Evolutionary conservation across 129 eudicot species (phyloP).

Genomic region (Daucus carota): DNA sequence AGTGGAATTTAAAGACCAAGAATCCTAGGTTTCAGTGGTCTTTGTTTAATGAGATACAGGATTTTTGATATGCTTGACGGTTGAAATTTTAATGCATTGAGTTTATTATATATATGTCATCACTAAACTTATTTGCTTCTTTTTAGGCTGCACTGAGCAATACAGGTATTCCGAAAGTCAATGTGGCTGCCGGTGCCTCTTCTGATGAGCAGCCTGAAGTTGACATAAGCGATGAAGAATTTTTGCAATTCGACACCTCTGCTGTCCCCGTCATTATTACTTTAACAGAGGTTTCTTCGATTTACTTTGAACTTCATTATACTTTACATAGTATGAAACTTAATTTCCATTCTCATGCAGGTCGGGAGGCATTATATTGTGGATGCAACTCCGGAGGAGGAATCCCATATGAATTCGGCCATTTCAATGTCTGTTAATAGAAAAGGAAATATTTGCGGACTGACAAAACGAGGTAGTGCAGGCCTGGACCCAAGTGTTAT

Average conservation of each 20-base stretch:
- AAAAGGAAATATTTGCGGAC: slow-evolving; percentile 63
- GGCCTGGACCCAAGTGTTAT: slow-evolving; percentile 76
- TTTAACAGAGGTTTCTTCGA: slow-evolving; percentile 61
- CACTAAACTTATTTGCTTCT: slow-evolving; percentile 5
- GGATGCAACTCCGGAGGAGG: slow-evolving; percentile 94
- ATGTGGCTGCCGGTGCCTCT: slow-evolving; percentile 51
- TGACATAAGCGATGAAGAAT: slow-evolving; percentile 89
- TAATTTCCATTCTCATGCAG: slow-evolving; percentile 19
- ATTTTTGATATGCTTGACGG: neutral
- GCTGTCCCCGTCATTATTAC: slow-evolving; percentile 82
- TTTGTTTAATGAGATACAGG: neutral
- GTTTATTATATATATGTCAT: neutral
- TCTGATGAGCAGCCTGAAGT: slow-evolving; percentile 83
- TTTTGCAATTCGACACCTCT: slow-evolving; percentile 74
- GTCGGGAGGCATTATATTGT: slow-evolving; percentile 87
- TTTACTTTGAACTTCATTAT: neutral
- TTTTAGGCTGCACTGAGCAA: slow-evolving; percentile 84
- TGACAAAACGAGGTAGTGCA: slow-evolving; percentile 83
- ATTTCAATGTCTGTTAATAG: slow-evolving; percentile 73
- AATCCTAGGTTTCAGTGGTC: neutral
- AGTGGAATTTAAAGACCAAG: neutral
- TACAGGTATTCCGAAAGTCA: slow-evolving; percentile 75
- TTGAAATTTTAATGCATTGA: neutral
- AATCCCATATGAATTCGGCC: slow-evolving; percentile 88
- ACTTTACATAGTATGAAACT: neutral